Conservation (phyloP, 129 eudicot genomes). For the Flaveria robusta region DNA sequence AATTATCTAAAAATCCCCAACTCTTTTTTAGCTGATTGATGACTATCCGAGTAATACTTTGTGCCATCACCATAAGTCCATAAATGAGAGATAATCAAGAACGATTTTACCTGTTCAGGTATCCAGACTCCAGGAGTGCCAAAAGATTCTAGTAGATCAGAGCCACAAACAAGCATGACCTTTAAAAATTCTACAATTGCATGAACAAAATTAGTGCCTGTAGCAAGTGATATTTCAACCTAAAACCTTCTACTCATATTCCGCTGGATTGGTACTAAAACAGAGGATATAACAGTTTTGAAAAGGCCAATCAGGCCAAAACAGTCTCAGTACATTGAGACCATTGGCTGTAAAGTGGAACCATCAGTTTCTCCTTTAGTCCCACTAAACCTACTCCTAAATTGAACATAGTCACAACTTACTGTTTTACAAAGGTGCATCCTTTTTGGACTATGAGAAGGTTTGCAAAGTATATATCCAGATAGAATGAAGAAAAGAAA, state of each 20-base stretch:
- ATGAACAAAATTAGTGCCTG: constrained; percentile 5
- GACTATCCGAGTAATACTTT: not conserved
- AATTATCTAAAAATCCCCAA: constrained; percentile 2
- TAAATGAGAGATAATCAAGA: not conserved
- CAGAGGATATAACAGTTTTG: not conserved
- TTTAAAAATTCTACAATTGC: constrained; percentile 48
- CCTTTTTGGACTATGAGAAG: not conserved
- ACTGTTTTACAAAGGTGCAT: not conserved
- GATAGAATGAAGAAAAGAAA: not conserved
- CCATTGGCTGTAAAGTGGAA: not conserved
- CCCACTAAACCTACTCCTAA: constrained; percentile 1
- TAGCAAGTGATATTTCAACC: not conserved
- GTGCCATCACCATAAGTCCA: not conserved
- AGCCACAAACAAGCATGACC: constrained; percentile 94
- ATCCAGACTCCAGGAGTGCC: constrained; percentile 80
- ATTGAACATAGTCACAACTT: not conserved
- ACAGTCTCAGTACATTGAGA: not conserved
- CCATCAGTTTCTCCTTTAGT: constrained; percentile 8
- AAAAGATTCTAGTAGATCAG: constrained; percentile 86
- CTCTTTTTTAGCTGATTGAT: not conserved
- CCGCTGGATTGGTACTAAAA: not conserved
- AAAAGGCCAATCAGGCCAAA: not conserved
- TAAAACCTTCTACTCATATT: not conserved
- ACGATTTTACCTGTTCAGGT: constrained; percentile 72
- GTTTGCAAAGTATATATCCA: not conserved